Base-by-base conservation (phyloP, 495 filamentous ascomycete genomes). In the Trichoderma erinaceum region DNA sequence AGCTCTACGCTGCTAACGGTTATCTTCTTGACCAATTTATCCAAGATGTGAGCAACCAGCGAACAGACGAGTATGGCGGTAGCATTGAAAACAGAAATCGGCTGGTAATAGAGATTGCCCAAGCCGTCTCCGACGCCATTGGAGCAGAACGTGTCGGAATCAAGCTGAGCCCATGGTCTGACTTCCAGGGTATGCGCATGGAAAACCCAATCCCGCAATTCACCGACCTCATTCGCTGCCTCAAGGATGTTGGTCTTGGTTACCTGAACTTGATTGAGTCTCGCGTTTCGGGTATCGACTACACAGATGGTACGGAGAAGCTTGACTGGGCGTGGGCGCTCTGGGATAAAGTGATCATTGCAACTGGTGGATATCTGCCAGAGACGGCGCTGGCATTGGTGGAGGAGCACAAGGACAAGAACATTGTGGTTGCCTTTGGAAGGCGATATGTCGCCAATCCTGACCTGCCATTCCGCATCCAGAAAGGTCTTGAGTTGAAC, bases 11-110 rank as follows among this genome's bases (percentile, higher is more conserved):
- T 27, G 88, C 87, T 0, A 91, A 92, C 69, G 90, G 90, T 5
- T 92, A 90, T 71, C 76, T 92, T 61, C 76, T 90, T 64, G 88
- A 92, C 71, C 90, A 92, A 71, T 92, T 92, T 74, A 80, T 77
- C 13, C 87, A 89, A 70, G 86, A 88, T 68, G 76, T 71, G 7
- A 77, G 73, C 69, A 92, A 92, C 77, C 70, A 80, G 70, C 84
- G 90, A 0, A 85, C 81, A 2, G 90, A 92, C 74, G 61, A 70
- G 8, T 92, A 85, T 75, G 90, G 90, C 23, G 89, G 90, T 15
- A 88, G 84, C 69, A 75, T 91, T 27, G 89, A 91, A 79, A 89
- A 90, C 68, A 81, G 91, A 27, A 79, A 85, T 8, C 83, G 86
- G 25, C 89, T 94, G 67, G 81, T 78, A 4, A 52, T 91, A n/a